Conservation (phyloP, 805 yeast species). For the Kuraishia molischiana region DNA sequence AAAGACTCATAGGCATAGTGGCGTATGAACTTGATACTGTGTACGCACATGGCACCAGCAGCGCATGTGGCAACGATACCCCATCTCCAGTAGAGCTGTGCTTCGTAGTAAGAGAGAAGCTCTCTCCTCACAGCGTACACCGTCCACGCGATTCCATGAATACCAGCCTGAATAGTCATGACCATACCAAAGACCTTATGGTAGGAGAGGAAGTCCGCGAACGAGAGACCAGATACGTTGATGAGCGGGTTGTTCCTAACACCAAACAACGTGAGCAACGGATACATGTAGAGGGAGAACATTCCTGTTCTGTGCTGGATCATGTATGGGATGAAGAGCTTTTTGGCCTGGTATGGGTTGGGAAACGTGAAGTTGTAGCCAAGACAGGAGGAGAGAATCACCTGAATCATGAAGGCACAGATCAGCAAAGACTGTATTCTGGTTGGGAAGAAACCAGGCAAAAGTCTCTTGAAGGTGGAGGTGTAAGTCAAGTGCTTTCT, state of each 20-base stretch:
- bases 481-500: not conserved
- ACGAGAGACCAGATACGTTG: constrained; percentile 51
- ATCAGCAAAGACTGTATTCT: not conserved
- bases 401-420: not conserved
- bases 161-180: constrained; percentile 33
- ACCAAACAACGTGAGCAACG: constrained; percentile 53
- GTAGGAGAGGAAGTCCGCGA: constrained; percentile 46
- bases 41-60: constrained; percentile 8
- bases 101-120: not conserved
- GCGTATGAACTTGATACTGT: constrained; percentile 18
- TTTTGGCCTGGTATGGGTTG: not conserved
- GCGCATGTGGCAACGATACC: constrained; percentile 14
- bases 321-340: not conserved
- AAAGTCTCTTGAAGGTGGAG: not conserved
- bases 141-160: constrained; percentile 54
- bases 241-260: constrained; percentile 66
- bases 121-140: constrained; percentile 30
- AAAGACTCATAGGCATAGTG: constrained; percentile 29
- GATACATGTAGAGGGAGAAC: constrained; percentile 41
- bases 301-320: constrained; percentile 32
- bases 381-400: not conserved
- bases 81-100: constrained; percentile 9
- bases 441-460: not conserved
- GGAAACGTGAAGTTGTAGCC: not conserved
- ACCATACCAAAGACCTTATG: constrained; percentile 62